These are phyloP conservation scores for Periconia macrospinosa DNA, from an alignment of 2,329 filamentous ascomycete species.

Conservation along the genomic window DNA sequence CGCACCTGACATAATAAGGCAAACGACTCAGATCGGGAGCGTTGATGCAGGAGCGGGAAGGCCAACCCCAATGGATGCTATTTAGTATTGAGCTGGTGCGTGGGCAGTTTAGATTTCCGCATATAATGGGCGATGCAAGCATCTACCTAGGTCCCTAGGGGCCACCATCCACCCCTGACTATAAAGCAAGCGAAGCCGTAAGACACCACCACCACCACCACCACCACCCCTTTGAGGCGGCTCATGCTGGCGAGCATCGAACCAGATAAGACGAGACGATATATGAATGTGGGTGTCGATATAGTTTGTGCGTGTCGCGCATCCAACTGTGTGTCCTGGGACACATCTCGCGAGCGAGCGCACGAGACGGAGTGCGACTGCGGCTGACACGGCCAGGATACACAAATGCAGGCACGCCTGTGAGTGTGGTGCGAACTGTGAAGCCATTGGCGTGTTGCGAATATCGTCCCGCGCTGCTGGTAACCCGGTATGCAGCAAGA, in stretches of 20 bases:
- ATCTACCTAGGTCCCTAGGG: too few relatives aligned
- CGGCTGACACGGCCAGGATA: slow-evolving; percentile 4
- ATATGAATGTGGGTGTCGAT: too few relatives aligned
- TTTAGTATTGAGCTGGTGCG: too few relatives aligned
- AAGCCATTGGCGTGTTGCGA: slow-evolving; percentile 6
- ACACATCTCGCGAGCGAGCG: background rate
- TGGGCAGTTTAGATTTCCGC: background rate
- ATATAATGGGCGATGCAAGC: background rate
- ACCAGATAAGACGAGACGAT: background rate
- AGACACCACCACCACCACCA: too few relatives aligned
- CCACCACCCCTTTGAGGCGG: background rate
- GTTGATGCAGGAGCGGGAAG: background rate
- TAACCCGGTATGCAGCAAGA: slow-evolving; percentile 16
- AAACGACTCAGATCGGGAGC: background rate
- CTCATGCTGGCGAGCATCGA: too few relatives aligned
- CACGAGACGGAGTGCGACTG: slow-evolving; percentile 4
- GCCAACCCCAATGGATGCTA: background rate
- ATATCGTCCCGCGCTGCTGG: slow-evolving; percentile 12
- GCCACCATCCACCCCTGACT: background rate
- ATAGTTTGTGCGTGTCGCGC: too few relatives aligned
- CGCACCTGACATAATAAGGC: background rate
- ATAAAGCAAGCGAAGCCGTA: too few relatives aligned
- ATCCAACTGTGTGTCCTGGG: background rate
- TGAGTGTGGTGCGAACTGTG: slow-evolving; percentile 8
- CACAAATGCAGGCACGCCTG: slow-evolving; percentile 13